Conservation (phyloP, 257 asterid genomes). For the Salvia hispanica region DNA sequence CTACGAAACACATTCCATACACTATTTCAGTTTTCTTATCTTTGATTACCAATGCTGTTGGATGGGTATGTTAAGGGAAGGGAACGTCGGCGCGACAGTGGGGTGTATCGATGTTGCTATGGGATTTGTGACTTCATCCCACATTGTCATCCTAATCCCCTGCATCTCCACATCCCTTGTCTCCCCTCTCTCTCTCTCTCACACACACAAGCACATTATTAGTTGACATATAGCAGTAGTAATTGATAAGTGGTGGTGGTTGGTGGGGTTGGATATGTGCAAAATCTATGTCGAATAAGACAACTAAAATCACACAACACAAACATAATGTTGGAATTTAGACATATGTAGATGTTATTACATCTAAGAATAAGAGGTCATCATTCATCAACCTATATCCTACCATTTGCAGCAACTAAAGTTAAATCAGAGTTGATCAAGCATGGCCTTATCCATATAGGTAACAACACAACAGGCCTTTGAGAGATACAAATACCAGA, state of each 20-base stretch:
- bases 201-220: background rate
- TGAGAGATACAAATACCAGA: too few species aligned
- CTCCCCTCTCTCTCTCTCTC: conserved; percentile 32
- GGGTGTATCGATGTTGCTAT: conserved; percentile 37
- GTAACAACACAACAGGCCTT: background rate
- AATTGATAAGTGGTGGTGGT: too few species aligned
- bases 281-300: too few species aligned
- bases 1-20: too few species aligned
- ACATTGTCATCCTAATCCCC: conserved; percentile 51
- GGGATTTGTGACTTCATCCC: conserved; percentile 42
- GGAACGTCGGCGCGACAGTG: too few species aligned
- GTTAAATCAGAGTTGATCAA: background rate
- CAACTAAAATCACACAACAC: background rate
- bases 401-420: background rate
- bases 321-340: background rate
- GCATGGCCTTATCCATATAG: background rate
- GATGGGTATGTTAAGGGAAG: too few species aligned
- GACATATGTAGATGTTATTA: background rate
- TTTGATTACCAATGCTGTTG: too few species aligned
- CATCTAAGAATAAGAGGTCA: too few species aligned
- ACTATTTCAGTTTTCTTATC: too few species aligned
- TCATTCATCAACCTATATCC: too few species aligned
- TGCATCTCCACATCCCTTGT: conserved; percentile 59
- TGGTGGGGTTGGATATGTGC: too few species aligned
- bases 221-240: too few species aligned